Base-by-base conservation (phyloP, 345 rosid genomes). In the Xanthoceras sorbifolium region DNA sequence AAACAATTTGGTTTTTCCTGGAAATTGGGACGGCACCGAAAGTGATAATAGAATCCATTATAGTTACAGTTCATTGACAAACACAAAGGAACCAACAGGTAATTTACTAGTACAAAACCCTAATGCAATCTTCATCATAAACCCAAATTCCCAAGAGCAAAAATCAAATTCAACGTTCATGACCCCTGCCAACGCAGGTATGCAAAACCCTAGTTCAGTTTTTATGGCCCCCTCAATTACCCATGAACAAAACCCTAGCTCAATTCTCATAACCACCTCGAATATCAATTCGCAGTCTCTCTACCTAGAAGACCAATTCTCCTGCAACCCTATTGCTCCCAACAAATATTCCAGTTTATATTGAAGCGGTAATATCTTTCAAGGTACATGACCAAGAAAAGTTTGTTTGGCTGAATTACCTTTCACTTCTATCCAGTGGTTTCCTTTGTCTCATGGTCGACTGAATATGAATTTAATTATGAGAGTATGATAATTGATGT, bases 101-200 rank as follows among this genome's bases (percentile, higher is more conserved):
- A 82, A 79, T 72, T 59, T 75, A 6, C 75, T 74, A 71, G 80
- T n/a, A 46, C 77, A 83, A 67, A 77, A 79, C 79, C 82, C 84
- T 77, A 69, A 73, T 77, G 48, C 64, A 68, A 46, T 67, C 59
- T 66, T 74, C 76, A 70, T 62, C 70, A 67, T 74, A 54, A 61
- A n/a, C 76, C 75, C 67, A 61, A 22, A 42, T 66, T 38, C 50
- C 77, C 82, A 71, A 40, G 72, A 61, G 2, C 74, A 76, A 72
- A 69, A 76, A 46, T 78, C 72, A 44, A 73, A 59, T 46, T 60
- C 85, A 32, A 67, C 44, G 67, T 73, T 55, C 67, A 71, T 81
- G 77, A 48, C 44, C 66, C 44, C 67, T 32, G 10, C 59, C 36
- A 61, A 54, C 64, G 34, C 82, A 7, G 76, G 75, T n/a, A 63